Base-by-base conservation (phyloP, 805 yeast genomes). In the Candida morakotiae region DNA sequence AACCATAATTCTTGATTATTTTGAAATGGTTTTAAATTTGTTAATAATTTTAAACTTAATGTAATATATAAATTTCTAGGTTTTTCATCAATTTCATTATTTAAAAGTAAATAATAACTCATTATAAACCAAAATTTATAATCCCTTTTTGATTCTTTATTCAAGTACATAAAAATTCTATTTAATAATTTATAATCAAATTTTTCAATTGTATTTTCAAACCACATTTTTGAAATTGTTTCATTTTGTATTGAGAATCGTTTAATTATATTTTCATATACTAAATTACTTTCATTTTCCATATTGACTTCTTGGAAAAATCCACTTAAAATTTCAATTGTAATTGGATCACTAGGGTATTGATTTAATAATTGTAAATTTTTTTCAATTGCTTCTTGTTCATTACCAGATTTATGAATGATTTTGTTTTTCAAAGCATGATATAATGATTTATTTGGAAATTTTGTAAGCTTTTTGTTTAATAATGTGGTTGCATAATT, bases 1-100 rank as follows among this genome's bases (percentile, higher is more conserved):
- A 87, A 75, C 45, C 64, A 86, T 2, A 73, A 60, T 42, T 88
- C 94, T 47, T 87, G 94, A 7, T 82, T 75, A 15, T 67, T 63
- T 28, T 62, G 46, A 31, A 69, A 63, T 1, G 91, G 86, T 30
- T 64, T 61, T 13, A 71, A 52, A n/a, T 58, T 57, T 20, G 73
- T 77, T 20, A 83, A 53, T 44, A 82, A 53, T 45, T 81, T 77
- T 40, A 69, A 49, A 0, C 87, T 89, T 23, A 87, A 60, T 40
- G 70, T 63, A 1, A 86, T 81, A 42, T 76, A 76, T 26, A 87
- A 57, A 26, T 55, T 62, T 34, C 52, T 49, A 45, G 79, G 84
- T 39, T 73, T 64, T 0, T 61, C 65, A 33, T 44, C 55, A 5
- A 18, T 11, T 24, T 58, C 62, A 1, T 52, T 38, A 1, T 49